Conservation (phyloP, 78 protist species). For the Neovahlkampfia damariscottae region DNA sequence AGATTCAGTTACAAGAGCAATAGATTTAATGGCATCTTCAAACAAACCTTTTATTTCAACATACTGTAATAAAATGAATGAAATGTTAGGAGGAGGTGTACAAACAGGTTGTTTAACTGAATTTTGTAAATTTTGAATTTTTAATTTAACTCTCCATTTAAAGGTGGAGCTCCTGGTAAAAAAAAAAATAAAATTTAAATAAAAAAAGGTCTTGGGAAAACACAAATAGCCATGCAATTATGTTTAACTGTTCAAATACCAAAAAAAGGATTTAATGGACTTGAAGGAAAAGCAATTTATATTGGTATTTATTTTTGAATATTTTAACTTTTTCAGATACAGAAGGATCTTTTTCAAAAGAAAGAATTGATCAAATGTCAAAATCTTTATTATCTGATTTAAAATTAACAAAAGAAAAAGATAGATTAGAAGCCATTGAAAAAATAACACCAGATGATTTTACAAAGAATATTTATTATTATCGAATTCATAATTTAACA, state of each 20-base stretch:
- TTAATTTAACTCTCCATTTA: not conserved
- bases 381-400: not conserved
- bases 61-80: not conserved
- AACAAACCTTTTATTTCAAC: not conserved
- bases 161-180: conserved; percentile 40
- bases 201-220: conserved; percentile 40
- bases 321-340: too few relatives aligned
- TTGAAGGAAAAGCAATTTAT: conserved; percentile 23
- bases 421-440: not conserved
- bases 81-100: not conserved
- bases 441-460: not conserved
- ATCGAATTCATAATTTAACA: not conserved
- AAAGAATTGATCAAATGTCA: conserved; percentile 4
- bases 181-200: too few relatives aligned
- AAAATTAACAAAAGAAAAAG: not conserved
- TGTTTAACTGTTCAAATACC: conserved; percentile 25
- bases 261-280: not conserved
- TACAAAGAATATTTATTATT: not conserved
- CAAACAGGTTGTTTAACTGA: not conserved
- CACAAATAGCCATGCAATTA: conserved; percentile 32
- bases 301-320: too few relatives aligned
- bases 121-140: not conserved
- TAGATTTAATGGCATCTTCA: not conserved
- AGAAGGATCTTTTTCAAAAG: conserved; percentile 21
- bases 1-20: not conserved